Base-by-base conservation (phyloP, 805 yeast genomes). In the Cyberlindnera amylophila region DNA sequence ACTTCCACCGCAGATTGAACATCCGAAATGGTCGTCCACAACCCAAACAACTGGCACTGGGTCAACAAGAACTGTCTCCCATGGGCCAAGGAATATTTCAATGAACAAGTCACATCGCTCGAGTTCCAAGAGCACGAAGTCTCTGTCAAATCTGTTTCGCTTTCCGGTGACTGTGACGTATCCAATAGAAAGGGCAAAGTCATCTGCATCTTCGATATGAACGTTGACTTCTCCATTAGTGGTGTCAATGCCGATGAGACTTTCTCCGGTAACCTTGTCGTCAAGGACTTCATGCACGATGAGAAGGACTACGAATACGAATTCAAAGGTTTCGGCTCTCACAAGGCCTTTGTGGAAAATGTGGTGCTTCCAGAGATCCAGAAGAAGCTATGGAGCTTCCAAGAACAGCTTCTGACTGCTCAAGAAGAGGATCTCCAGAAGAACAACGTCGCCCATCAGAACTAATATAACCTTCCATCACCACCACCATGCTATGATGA, bases 181-280 rank as follows among this genome's bases (percentile, higher is more conserved):
- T 81, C 87, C 17, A 91, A 86, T 62, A 75, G 95, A 67, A 86
- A 86, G 63, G 91, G 91, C 8, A 82, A 80, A 62, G 86, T 82
- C 19, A 75, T 79, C 54, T 84, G 91, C 57, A 81, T 85, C 38
- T 85, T 75, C 55, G 95, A 86, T 57, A 59, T 85, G 71, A 66
- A 67, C 34, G 59, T 85, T 36, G 70, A 67, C 49, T 70, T 85
- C 44, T 55, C 65, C 9, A 67, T 79, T 16, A 55, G 60, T 29
- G 70, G 75, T 12, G 52, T 58, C 23, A 65, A 61, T 7, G 63
- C 57, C 6, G 59, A 51, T 3, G 58, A 49, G 1, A 71, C 69
- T 70, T 66, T 65, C 33, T 52, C 57, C 18, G 83, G 78, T 36
- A 68, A 69, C 6, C 59, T 84, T 23, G 49, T 62, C 3, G 61